Conservation (phyloP, 108 stramenopile species). For the Pseudonitzschia delicatissima region DNA sequence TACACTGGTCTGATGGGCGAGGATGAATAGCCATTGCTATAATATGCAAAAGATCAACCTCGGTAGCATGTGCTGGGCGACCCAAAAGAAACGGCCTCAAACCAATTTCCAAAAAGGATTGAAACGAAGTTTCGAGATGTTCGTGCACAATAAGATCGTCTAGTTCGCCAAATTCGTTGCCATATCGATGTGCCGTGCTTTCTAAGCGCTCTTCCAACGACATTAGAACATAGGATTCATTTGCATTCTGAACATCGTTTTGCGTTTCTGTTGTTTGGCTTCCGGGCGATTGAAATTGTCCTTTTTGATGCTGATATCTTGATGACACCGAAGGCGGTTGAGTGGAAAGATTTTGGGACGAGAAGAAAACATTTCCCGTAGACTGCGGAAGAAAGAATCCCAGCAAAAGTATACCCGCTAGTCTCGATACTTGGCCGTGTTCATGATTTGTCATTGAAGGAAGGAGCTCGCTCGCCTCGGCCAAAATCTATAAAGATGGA, state of each 20-base stretch:
- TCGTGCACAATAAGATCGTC: constrained; percentile 22
- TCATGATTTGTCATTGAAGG: constrained; percentile 45
- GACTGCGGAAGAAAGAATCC: constrained; percentile 47
- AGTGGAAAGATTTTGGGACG: constrained; percentile 29
- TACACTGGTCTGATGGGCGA: constrained; percentile 27
- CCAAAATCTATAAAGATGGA: constrained; percentile 25
- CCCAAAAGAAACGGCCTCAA: constrained; percentile 31
- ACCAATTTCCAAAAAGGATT: constrained; percentile 31
- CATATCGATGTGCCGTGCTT: constrained; percentile 17
- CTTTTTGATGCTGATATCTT: no score
- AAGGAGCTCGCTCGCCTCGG: constrained; percentile 30
- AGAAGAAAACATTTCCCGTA: constrained; percentile 46
- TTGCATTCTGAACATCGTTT: background rate
- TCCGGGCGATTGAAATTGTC: background rate
- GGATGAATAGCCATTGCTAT: constrained; percentile 53
- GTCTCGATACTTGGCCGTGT: constrained; percentile 31
- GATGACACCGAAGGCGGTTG: background rate
- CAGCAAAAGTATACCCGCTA: constrained; percentile 40
- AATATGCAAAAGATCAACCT: constrained; percentile 47
- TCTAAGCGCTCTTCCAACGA: constrained; percentile 41
- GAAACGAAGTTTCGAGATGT: constrained; percentile 30
- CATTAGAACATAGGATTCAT: constrained; percentile 33
- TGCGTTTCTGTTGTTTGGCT: background rate
- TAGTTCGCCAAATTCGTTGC: constrained; percentile 40
- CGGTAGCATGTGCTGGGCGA: constrained; percentile 31